Conservation (phyloP, 2,329 filamentous ascomycete species). For the Teratosphaeria nubilosa region DNA sequence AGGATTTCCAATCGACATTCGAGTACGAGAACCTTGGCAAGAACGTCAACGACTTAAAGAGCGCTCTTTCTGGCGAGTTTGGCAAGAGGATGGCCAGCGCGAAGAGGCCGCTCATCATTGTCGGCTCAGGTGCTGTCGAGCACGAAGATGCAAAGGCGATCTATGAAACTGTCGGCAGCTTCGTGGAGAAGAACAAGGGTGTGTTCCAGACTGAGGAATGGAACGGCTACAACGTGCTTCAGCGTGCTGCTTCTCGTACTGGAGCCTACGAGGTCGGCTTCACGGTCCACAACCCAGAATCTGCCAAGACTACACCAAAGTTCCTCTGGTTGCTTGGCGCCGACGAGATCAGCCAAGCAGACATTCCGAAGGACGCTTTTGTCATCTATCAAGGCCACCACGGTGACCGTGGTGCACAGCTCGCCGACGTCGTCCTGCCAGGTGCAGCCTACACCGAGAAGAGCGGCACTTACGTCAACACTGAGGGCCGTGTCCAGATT, state of each 20-base stretch:
- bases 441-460: conserved; percentile 97
- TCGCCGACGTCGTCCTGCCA: conserved; percentile 87
- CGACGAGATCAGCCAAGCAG: conserved; percentile 74
- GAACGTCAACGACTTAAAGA: conserved; percentile 71
- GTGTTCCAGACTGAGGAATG: conserved; percentile 85
- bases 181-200: conserved; percentile 84
- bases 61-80: conserved; percentile 73
- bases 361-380: conserved; percentile 92
- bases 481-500: conserved; percentile 91
- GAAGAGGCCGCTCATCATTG: conserved; percentile 91
- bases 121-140: conserved; percentile 85
- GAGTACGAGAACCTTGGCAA: conserved; percentile 84
- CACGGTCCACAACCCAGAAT: conserved; percentile 68
- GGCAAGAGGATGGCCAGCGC: conserved; percentile 84
- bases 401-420: conserved; percentile 83
- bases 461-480: conserved; percentile 92
- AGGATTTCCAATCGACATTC: conserved; percentile 87
- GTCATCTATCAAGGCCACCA: conserved; percentile 98
- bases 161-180: conserved; percentile 80
- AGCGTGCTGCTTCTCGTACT: conserved; percentile 81
- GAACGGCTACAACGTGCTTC: conserved; percentile 96
- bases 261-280: conserved; percentile 96
- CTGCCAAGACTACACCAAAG: conserved; percentile 80
- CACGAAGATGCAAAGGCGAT: conserved; percentile 85
- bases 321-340: conserved; percentile 95